These are phyloP conservation scores for Flueggea neowawraea DNA, from an alignment of 441 rosid species.

Conservation along the genomic window DNA sequence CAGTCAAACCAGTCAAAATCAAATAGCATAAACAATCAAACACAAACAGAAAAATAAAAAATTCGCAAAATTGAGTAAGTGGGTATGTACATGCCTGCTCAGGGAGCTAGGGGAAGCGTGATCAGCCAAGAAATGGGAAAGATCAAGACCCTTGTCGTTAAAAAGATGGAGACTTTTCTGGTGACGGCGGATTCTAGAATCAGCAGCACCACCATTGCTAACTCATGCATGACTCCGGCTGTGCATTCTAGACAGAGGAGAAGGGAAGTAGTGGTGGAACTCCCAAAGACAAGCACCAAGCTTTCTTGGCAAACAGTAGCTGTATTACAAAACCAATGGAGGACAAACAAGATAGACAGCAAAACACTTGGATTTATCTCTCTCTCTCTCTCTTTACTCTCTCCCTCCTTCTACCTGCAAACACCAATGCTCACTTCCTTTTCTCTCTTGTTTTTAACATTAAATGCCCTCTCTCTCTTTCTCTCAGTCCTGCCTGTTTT, in stretches of 20 bases:
- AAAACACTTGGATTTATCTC: too few species aligned
- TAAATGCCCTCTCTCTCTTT: too few species aligned
- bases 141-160: slow-evolving; percentile 49
- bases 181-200: slow-evolving; percentile 41
- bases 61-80: not conserved
- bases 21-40: slow-evolving; percentile 3
- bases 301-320: slow-evolving; percentile 46
- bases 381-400: too few species aligned
- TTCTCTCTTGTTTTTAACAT: too few species aligned
- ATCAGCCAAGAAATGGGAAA: slow-evolving; percentile 60
- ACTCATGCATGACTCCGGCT: slow-evolving; percentile 23
- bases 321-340: too few species aligned
- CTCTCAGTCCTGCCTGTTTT: too few species aligned
- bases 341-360: too few species aligned
- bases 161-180: slow-evolving; percentile 31
- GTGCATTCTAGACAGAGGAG: slow-evolving; percentile 49
- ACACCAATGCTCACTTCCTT: too few species aligned
- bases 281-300: slow-evolving; percentile 86
- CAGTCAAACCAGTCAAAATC: not conserved
- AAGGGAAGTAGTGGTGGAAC: slow-evolving; percentile 48
- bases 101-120: slow-evolving; percentile 60
- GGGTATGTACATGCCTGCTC: slow-evolving; percentile 48
- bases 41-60: slow-evolving; percentile 6
- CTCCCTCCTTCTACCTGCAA: too few species aligned
- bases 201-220: slow-evolving; percentile 23